Evolutionary conservation across 2,329 filamentous ascomycete species (phyloP), one percentile per base, ranked within the genome.

Genomic region (Botrytis byssoidea): DNA sequence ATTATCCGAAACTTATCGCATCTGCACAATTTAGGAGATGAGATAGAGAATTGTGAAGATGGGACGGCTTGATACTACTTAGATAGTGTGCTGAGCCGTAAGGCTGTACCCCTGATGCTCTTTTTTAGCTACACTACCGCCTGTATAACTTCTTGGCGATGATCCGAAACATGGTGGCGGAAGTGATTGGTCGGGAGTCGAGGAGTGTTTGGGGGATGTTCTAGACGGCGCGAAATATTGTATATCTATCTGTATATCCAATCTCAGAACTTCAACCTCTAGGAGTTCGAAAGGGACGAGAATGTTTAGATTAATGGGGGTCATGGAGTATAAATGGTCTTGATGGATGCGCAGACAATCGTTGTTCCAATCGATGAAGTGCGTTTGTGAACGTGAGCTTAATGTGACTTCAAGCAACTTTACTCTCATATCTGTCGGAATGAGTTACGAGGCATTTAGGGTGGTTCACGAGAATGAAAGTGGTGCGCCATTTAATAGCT

Each of bases 141-240:
- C 6, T 1, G 66, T 44, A 44, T 35, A 32, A 42, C 48, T 32
- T 42, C 66, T 57, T 57, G 66, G 66, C 25, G 35, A 42, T 57
- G 66, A 68, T 32, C 25, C 35, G 66, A 69, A 69, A 69, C 66
- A 20, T 29, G 25, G 48, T 68, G 65, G 65, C 48, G 46, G 46
- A 68, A 68, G 48, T 9, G 65, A 68, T 68, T 32, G 65, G 65
- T 29, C 9, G 25, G 46, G 25, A 55, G 16, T 48, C 16, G 29
- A 66, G 42, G 20, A 29, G n/a, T 48, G 29, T 55, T 29, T 32
- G 35, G 40, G 37, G 5, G 59, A 6, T 42, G 16, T 12, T 64
- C 37, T 44, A 42, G 37, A 64, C 37, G 25, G 25, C 61, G 61
- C 16, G 61, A 64, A n/a, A n/a, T n/a, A 8, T 20, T 6, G 59